A percentile compares a stretch with the other conserved stretches of the same genome.
Conservation (phyloP, 768 basidiomycete genomes). For the Phlebiopsis gigantea region DNA sequence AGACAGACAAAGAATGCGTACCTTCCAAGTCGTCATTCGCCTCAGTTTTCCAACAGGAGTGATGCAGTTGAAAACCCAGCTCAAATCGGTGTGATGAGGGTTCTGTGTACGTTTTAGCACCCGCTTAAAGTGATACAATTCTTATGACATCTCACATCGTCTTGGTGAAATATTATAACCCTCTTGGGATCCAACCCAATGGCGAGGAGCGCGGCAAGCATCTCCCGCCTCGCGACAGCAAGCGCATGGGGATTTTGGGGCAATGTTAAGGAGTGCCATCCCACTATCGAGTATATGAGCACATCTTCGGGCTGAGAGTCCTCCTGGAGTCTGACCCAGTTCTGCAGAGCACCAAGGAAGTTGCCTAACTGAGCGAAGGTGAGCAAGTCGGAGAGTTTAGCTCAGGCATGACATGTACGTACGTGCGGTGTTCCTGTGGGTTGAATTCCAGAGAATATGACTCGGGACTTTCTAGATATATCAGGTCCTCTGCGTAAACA, state of each 20-base stretch:
- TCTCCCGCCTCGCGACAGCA: slow-evolving; percentile 57
- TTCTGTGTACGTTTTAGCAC: slow-evolving; percentile 43
- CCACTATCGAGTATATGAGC: slow-evolving; percentile 83
- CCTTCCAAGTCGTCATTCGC: slow-evolving; percentile 98
- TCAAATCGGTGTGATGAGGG: slow-evolving; percentile 76
- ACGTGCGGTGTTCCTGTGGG: slow-evolving; percentile 92
- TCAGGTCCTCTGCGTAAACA: background rate
- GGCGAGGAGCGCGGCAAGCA: slow-evolving; percentile 80
- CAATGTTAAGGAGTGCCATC: slow-evolving; percentile 91
- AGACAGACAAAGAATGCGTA: slow-evolving; percentile 23
- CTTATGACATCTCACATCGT: slow-evolving; percentile 52
- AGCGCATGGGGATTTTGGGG: slow-evolving; percentile 76
- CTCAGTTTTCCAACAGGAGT: slow-evolving; percentile 78
- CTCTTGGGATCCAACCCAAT: slow-evolving; percentile 77
- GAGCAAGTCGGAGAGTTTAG: background rate
- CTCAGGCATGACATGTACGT: slow-evolving; percentile 20
- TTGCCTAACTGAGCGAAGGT: slow-evolving; percentile 70
- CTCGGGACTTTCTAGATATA: slow-evolving; percentile 21
- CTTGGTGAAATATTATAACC: slow-evolving; percentile 81
- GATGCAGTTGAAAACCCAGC: slow-evolving; percentile 86
- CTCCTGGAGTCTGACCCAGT: slow-evolving; percentile 82
- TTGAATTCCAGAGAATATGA: slow-evolving; percentile 89
- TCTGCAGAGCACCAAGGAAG: slow-evolving; percentile 83
- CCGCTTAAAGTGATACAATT: background rate
- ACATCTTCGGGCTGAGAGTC: slow-evolving; percentile 51